Conservation (phyloP, 441 rosid genomes). For the Mallotus repandus region DNA sequence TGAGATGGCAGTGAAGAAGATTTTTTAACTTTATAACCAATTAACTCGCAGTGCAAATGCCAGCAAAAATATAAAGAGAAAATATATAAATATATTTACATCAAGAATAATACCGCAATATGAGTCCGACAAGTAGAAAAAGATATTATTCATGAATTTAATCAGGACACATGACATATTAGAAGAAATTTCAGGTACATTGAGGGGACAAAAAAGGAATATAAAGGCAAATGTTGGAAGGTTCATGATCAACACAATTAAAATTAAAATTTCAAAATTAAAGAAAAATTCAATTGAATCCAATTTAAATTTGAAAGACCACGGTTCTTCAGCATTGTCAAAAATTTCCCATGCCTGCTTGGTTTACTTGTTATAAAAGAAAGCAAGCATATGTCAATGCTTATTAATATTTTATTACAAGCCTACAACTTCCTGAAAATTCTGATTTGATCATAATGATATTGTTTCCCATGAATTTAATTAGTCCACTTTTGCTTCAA, state of each 20-base stretch:
- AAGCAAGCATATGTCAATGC: too few species aligned
- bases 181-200: not conserved
- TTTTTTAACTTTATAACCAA: constrained; percentile 54
- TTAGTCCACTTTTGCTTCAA: too few species aligned
- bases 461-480: too few species aligned
- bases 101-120: not conserved
- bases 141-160: not conserved
- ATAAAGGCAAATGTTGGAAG: too few species aligned
- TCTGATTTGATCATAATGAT: too few species aligned
- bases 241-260: not conserved
- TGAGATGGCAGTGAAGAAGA: not conserved
- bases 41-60: constrained; percentile 58
- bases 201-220: not conserved
- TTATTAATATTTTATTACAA: too few species aligned
- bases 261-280: not conserved
- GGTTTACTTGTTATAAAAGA: too few species aligned
- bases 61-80: constrained; percentile 37
- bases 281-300: too few species aligned
- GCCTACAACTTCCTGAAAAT: too few species aligned
- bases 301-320: too few species aligned
- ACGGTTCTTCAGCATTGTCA: too few species aligned
- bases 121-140: not conserved
- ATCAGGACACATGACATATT: not conserved
- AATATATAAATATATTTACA: not conserved
- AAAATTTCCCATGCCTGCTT: too few species aligned